Evolutionary conservation across 1,139 yeast genomes (phyloP).

Genomic region (Lodderomyces metapsilosis): DNA sequence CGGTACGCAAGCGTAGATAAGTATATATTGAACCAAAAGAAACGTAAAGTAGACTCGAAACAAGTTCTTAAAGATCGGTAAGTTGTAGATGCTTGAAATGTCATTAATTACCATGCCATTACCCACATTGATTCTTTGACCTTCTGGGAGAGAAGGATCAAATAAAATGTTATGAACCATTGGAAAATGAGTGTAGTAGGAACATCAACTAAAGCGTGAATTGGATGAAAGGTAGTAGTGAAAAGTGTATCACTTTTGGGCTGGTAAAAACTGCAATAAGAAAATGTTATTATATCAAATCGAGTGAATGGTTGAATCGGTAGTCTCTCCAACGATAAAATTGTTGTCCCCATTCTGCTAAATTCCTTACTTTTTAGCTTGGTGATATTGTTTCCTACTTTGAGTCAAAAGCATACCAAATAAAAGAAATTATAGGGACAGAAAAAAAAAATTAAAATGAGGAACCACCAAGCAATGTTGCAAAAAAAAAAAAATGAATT

Average conservation of each 20-base stretch:
- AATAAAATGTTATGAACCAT: constrained; percentile 21
- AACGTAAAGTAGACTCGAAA: constrained; percentile 27
- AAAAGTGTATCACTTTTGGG: no score
- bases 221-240: no score
- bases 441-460: neutral
- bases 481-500: neutral
- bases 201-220: neutral
- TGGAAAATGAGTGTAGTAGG: neutral
- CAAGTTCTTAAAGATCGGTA: constrained; percentile 18
- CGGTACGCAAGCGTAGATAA: constrained; percentile 41
- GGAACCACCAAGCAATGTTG: neutral
- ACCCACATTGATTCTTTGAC: constrained; percentile 24
- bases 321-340: neutral
- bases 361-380: neutral
- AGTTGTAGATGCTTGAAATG: constrained; percentile 23
- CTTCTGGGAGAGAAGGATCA: constrained; percentile 20
- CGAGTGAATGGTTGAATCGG: neutral
- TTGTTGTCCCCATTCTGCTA: neutral
- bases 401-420: neutral
- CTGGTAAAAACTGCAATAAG: no score
- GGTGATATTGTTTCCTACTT: neutral
- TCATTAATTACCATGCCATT: constrained; percentile 19
- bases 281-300: constrained; percentile 1
- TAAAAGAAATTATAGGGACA: neutral
- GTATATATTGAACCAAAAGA: constrained; percentile 37